Evolutionary conservation across 2,329 filamentous ascomycete genomes (phyloP).

Genomic region (Phyllosticta citriasiana): DNA sequence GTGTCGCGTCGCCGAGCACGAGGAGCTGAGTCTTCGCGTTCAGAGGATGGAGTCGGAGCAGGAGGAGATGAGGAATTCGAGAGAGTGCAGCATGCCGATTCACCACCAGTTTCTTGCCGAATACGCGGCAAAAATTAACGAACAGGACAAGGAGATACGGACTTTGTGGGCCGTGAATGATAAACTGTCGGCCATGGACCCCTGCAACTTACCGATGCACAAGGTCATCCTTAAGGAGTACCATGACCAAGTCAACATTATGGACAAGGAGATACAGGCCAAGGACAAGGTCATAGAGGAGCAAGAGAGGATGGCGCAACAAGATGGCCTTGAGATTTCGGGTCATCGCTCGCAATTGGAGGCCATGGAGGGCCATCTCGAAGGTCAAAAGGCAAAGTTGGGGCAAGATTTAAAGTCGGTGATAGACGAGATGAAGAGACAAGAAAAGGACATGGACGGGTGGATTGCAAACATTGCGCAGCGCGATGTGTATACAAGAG

Average conservation of each 20-base stretch:
- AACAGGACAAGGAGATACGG: not conserved
- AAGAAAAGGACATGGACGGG: not conserved
- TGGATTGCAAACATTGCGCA: not conserved
- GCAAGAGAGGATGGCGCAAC: not conserved
- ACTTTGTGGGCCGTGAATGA: not conserved
- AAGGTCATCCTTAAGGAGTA: not conserved
- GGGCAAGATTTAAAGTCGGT: not conserved
- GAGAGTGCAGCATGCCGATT: not conserved
- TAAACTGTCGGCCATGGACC: not conserved
- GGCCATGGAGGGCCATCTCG: not conserved
- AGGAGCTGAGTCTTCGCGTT: not conserved
- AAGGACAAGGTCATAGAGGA: not conserved
- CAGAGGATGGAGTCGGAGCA: not conserved
- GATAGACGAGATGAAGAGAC: not conserved
- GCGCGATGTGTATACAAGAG: not conserved
- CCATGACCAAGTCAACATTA: not conserved
- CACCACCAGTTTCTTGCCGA: slow-evolving; percentile 45
- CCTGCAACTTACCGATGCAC: not conserved
- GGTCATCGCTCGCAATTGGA: not conserved
- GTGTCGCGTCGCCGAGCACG: not conserved
- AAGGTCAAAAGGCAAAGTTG: not conserved
- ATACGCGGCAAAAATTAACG: slow-evolving; percentile 45
- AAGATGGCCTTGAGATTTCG: not conserved
- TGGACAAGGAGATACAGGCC: not conserved
- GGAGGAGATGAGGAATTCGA: not conserved